Percentiles rank a stretch among this genome's conserved stretches.
phyloP scores from a whole-genome alignment of 345 rosid species.

The Cardamine resedifolia region DNA sequence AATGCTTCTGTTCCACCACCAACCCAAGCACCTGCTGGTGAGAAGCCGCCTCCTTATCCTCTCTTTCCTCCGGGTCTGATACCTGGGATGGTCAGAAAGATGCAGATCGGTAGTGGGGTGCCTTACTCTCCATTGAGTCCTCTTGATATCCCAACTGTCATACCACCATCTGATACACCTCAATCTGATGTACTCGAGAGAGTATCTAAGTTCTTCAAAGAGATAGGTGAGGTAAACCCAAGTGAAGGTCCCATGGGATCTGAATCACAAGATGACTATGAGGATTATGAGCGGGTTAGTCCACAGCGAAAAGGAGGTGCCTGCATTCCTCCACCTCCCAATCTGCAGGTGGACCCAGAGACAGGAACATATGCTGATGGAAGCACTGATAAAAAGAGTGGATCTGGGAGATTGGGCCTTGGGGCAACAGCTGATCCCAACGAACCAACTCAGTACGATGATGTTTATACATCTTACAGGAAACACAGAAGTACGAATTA shows the following conservation, averaged over 20 bases:
- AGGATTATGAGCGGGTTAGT: slow-evolving; percentile 64
- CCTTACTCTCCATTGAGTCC: slow-evolving; percentile 96
- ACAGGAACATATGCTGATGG: slow-evolving; percentile 85
- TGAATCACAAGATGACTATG: slow-evolving; percentile 60
- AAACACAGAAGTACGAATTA: slow-evolving; percentile 89
- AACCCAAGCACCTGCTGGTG: slow-evolving; percentile 48
- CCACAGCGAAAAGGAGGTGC: slow-evolving; percentile 80
- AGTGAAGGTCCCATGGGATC: slow-evolving; percentile 74
- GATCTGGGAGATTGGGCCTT: slow-evolving; percentile 83
- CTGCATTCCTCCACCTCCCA: slow-evolving; percentile 91
- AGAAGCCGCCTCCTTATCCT: slow-evolving; percentile 88
- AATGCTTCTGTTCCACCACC: slow-evolving; percentile 56
- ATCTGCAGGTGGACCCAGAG: slow-evolving; percentile 87
- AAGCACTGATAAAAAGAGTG: slow-evolving; percentile 63
- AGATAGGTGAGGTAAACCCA: slow-evolving; percentile 90
- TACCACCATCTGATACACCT: slow-evolving; percentile 81
- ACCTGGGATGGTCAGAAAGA: slow-evolving; percentile 98
- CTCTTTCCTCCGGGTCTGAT: slow-evolving; percentile 97
- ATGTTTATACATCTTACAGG: slow-evolving; percentile 89
- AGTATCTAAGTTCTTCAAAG: slow-evolving; percentile 88
- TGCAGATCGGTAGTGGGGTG: slow-evolving; percentile 98
- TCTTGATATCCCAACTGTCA: slow-evolving; percentile 86
- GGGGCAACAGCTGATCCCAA: slow-evolving; percentile 87
- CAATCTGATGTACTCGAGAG: slow-evolving; percentile 76
- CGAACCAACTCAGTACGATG: slow-evolving; percentile 88